Base-by-base conservation (phyloP, 192 early-diverging fungal species). In the Rhizophagus prolifer region DNA sequence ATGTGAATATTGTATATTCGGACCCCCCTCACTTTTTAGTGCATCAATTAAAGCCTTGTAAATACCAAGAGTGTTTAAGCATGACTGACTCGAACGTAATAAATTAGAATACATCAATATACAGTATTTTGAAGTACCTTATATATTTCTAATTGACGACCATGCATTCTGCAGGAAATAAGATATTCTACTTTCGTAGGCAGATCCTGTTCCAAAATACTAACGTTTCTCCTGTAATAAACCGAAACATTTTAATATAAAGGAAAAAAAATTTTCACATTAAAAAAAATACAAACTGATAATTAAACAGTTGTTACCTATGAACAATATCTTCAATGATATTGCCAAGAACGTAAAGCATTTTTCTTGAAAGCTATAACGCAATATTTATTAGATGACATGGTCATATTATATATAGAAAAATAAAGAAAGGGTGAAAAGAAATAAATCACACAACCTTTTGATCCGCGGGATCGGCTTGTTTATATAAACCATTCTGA, bases 171-270 rank as follows among this genome's bases (percentile, higher is more conserved):
- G 67, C 90, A 90, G n/a, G 82, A 80, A 13, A 96, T 88, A 6
- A 91, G 77, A 74, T 86, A 92, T 72, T 96, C 95, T 28, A 77
- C 81, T 74, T 95, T 96, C 59, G 82, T 81, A 16, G 91, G 91
- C 12, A 96, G 80, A 34, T 91, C 87, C 2, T 78, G 69, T 13
- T 81, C 79, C 59, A 94, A 74, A 14, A 90, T 78, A 4, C 62
- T 60, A 2, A 80, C 75, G 70, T 91, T 88, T 64, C 82, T 80
- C 72, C 89, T 89, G 46, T 72, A 36, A 10, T 30, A 9, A 31
- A 16, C 6, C 6, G 13, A 38, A 9, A n/a, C n/a, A n/a, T n/a
- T n/a, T n/a, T n/a, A n/a, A n/a, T n/a, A n/a, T n/a, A n/a, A n/a
- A n/a, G n/a, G n/a, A n/a, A n/a, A n/a, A n/a, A n/a, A n/a, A n/a